Evolutionary conservation across 169 alveolate genomes (phyloP).

Genomic region (Plasmodium gonderi): DNA sequence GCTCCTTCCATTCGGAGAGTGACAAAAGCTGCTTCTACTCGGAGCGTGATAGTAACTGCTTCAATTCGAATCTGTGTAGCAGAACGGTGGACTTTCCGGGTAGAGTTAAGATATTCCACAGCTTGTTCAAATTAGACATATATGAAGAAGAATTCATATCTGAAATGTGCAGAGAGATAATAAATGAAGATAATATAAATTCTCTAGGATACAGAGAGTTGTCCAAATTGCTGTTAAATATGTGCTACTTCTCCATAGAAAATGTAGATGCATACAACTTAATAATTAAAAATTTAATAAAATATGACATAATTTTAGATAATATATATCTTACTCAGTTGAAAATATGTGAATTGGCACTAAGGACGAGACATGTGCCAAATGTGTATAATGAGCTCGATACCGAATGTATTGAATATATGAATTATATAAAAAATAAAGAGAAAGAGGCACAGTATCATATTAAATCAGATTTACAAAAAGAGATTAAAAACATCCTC

Average conservation of each 20-base stretch:
- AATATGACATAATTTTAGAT: constrained; percentile 55
- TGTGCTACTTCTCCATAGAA: constrained; percentile 44
- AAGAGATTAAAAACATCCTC: constrained; percentile 21
- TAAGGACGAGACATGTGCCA: constrained; percentile 67
- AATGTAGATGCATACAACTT: constrained; percentile 30
- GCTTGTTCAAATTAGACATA: constrained; percentile 47
- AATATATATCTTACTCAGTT: constrained; percentile 55
- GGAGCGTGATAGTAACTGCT: no score
- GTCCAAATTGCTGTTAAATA: constrained; percentile 28
- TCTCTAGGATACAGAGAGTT: not conserved
- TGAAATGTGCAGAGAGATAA: not conserved
- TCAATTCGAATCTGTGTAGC: no score
- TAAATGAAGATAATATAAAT: constrained; percentile 1
- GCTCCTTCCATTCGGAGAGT: not conserved
- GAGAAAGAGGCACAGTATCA: constrained; percentile 23
- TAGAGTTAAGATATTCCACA: constrained; percentile 13
- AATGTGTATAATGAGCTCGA: constrained; percentile 39
- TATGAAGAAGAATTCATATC: constrained; percentile 20
- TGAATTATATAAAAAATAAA: constrained; percentile 29
- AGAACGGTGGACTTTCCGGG: not conserved
- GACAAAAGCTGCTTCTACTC: no score
- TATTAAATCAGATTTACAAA: constrained; percentile 53
- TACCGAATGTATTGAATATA: constrained; percentile 34
- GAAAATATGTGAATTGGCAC: constrained; percentile 46
- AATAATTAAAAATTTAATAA: constrained; percentile 49